These are phyloP conservation scores for Sporothrix luriei DNA, from an alignment of 2,329 filamentous ascomycete genomes.

Conservation along the genomic window DNA sequence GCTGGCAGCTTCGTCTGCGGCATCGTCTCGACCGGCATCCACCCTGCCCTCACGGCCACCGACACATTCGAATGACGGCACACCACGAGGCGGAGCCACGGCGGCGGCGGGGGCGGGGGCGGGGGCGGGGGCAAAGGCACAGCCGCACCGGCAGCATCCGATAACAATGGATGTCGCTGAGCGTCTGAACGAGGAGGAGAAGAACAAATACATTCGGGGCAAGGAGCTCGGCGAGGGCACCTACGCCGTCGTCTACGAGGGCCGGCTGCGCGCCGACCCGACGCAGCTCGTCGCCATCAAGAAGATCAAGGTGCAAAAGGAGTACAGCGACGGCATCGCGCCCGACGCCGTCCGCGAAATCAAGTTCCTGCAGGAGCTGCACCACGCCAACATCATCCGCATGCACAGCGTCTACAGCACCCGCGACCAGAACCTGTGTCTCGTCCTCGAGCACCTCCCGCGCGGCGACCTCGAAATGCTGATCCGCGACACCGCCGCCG, in stretches of 20 bases:
- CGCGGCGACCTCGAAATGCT: conserved; percentile 94
- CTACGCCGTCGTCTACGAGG: conserved; percentile 93
- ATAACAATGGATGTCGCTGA: conserved; percentile 66
- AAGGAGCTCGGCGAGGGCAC: conserved; percentile 95
- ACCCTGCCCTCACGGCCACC: conserved; percentile 30
- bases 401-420: conserved; percentile 91
- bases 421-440: conserved; percentile 93
- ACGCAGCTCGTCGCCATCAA: conserved; percentile 83
- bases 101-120: background rate
- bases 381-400: conserved; percentile 92
- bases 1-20: conserved; percentile 34
- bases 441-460: conserved; percentile 91
- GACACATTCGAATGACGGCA: conserved; percentile 30
- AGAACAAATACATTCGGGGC: conserved; percentile 78
- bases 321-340: conserved; percentile 87
- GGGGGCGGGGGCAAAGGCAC: conserved; percentile 30
- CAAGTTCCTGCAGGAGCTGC: conserved; percentile 90
- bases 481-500: conserved; percentile 76
- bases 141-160: conserved; percentile 27
- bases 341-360: conserved; percentile 96
- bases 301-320: conserved; percentile 84
- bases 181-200: conserved; percentile 78
- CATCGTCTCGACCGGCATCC: conserved; percentile 23
- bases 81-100: background rate
- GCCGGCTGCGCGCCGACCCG: conserved; percentile 74